Conservation (phyloP, 2,329 filamentous ascomycete species). For the Corinectria fuckeliana region DNA sequence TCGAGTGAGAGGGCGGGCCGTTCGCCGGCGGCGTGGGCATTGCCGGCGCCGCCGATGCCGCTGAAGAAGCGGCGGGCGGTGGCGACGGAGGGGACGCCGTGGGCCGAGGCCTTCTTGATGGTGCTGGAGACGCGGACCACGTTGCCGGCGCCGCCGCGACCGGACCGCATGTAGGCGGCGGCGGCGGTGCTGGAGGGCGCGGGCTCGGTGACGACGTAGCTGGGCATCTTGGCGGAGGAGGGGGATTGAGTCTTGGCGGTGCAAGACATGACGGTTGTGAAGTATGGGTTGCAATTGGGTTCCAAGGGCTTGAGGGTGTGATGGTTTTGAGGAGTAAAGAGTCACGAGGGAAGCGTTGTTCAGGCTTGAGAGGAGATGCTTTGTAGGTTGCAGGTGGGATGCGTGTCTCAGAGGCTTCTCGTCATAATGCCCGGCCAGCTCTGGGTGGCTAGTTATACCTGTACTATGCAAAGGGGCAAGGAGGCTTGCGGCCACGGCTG, state of each 20-base stretch:
- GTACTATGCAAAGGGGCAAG: no score
- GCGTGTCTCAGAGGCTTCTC: neutral
- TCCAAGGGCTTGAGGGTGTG: neutral
- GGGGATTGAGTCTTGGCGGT: neutral
- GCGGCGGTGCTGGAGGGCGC: conserved; percentile 41
- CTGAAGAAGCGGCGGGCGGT: conserved; percentile 63
- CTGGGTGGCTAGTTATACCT: conserved; percentile 34
- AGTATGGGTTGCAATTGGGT: neutral
- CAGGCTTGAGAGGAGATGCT: conserved; percentile 16
- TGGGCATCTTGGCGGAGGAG: conserved; percentile 36
- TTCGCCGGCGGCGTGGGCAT: conserved; percentile 57
- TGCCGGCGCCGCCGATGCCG: conserved; percentile 72
- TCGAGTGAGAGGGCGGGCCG: conserved; percentile 58
- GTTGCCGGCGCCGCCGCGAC: conserved; percentile 64
- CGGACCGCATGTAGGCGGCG: conserved; percentile 53
- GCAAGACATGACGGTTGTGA: neutral
- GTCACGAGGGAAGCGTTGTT: no score
- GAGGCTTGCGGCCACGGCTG: conserved; percentile 3
- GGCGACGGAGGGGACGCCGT: conserved; percentile 50
- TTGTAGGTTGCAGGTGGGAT: neutral
- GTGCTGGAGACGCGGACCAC: conserved; percentile 57
- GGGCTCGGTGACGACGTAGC: conserved; percentile 44
- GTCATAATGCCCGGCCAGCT: conserved; percentile 22
- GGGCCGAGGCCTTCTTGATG: conserved; percentile 47
- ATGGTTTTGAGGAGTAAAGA: neutral